Evolutionary conservation across 345 rosid genomes (phyloP), one percentile per base, ranked within the genome.

Genomic region (Excoecaria cochinchinensis): DNA sequence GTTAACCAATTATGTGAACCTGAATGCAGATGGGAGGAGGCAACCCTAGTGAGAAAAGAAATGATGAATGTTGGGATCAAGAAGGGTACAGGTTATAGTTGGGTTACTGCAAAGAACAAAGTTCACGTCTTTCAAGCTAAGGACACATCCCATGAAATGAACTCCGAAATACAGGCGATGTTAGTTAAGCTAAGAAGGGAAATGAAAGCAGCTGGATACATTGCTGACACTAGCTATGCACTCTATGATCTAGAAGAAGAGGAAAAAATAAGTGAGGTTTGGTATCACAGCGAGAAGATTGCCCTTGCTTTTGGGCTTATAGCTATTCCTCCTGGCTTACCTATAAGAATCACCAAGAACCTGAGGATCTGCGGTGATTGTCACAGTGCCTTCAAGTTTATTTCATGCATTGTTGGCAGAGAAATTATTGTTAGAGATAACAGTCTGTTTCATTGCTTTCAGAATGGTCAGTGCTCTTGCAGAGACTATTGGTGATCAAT

Each of bases 351-450:
- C 78, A 90, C 89, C 31, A 92, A 92, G 76, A 92, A 94, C 72
- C 97, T 92, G 61, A 82, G 97, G 74, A 94, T 92, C 60, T 94
- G 97, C 9, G 97, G 92, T 56, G 96, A 94, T 81, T 89, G 96
- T 67, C 98, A 92, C 40, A 86, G 86, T 72, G 86, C 88, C 83
- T 92, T 92, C 62, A 94, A 92, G 83, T 86, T 87, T 74, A 84
- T 89, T 19, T 89, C 97, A 22, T 81, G 84, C 25, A 87, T 80
- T 72, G 84, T 81, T 55, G 81, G 81, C 31, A 89, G 91, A 75
- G 92, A 92, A 69, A 87, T 92, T 64, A 72, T 90, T 55, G 93
- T 92, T 17, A 86, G 98, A 56, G 98, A 94, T 74, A 90, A 92
- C 71, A 90, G 79, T 61, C 82, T 93, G 63, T 94, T 92, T 78